These are phyloP conservation scores for Macrocybe gigantea DNA, from an alignment of 768 basidiomycete species.

Conservation along the genomic window DNA sequence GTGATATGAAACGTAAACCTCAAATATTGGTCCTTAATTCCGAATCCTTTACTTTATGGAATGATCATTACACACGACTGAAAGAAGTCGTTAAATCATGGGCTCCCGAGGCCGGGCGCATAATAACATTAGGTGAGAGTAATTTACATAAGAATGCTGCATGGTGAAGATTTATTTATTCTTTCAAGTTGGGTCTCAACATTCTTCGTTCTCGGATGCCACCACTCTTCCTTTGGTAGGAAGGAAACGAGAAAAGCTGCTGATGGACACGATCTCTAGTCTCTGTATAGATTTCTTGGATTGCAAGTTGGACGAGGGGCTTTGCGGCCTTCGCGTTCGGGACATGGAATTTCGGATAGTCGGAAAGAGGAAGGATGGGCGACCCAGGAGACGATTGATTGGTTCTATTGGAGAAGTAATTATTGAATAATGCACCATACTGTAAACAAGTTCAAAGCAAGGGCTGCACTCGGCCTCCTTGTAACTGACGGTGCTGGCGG, in stretches of 20 bases:
- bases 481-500: background rate
- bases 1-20: conserved; percentile 15
- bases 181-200: conserved; percentile 34
- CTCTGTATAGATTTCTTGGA: conserved; percentile 40
- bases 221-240: conserved; percentile 35
- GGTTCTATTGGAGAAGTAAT: conserved; percentile 41
- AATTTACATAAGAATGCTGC: background rate
- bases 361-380: conserved; percentile 39
- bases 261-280: conserved; percentile 28
- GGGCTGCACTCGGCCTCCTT: background rate
- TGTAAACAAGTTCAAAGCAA: background rate
- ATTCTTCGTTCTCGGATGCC: conserved; percentile 45
- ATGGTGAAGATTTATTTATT: background rate
- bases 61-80: conserved; percentile 60
- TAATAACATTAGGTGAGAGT: conserved; percentile 44
- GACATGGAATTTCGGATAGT: conserved; percentile 34
- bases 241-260: conserved; percentile 21
- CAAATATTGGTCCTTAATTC: conserved; percentile 68
- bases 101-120: conserved; percentile 36
- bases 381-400: conserved; percentile 34
- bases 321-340: conserved; percentile 22
- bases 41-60: conserved; percentile 76
- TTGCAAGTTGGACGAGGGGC: conserved; percentile 25
- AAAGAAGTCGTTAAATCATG: conserved; percentile 48
- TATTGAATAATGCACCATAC: conserved; percentile 17